Base-by-base conservation (phyloP, 2,329 filamentous ascomycete genomes). In the Trichoderma lentiforme region DNA sequence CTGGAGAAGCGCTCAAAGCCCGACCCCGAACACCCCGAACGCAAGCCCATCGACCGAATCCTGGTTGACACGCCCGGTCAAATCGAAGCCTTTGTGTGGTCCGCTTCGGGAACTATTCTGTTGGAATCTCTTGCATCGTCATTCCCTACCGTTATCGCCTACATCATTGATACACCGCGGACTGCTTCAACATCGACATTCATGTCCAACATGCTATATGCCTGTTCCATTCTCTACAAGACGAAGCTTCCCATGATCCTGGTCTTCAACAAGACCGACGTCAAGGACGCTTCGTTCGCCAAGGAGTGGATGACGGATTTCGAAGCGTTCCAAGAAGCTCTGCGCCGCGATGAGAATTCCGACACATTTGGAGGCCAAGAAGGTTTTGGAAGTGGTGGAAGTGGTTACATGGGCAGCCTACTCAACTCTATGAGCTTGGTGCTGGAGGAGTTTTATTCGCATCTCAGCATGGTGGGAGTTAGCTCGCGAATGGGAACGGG, bases 251-350 rank as follows among this genome's bases (percentile, higher is more conserved):
- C 96, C 28, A 99, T 99, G 96, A 97, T 99, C 69, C 85, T 99
- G 8, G 96, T 99, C 12, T 98, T 99, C 87, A 99, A 99, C 86
- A 99, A 99, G 85, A 98, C 95, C 0, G 96, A 99, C 78, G 94
- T 97, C 56, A 94, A 97, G 81, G 92, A 97, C 78, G 93, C 94
- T 0, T 88, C 89, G 30, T 97, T 97, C 78, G 96, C 95, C 1
- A 96, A 95, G 83, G 94, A 98, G 80, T 99, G 97, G 96, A 99
- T 99, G 96, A 97, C 95, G 6, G 95, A 99, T 81, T 99, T 98
- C 78, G 96, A 99, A 75, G 90, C 93, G 1, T 99, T 99, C 83
- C 96, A 98, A 80, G 89, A 89, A 18, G 95, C 97, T 1, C 85
- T 99, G 60, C 88, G 89, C 63, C 84, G 89, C 30, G 96, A 98